phyloP scores from a whole-genome alignment of 257 asterid genomes.

The Nicotiana knightiana region DNA sequence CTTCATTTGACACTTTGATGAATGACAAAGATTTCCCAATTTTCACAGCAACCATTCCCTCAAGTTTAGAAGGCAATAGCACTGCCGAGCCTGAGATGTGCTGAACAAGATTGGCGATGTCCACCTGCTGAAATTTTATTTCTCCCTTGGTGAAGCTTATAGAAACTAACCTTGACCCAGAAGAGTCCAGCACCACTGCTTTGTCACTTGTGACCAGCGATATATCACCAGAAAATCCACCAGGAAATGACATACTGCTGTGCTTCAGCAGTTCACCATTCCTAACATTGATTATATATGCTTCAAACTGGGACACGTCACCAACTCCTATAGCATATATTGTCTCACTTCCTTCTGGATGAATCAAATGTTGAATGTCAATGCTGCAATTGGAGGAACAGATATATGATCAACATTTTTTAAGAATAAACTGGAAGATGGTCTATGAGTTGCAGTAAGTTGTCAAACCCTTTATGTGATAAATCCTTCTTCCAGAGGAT shows the following conservation, averaged over 20 bases:
- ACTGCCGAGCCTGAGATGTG: constrained; percentile 46
- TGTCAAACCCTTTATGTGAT: constrained; percentile 64
- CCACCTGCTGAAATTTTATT: constrained; percentile 52
- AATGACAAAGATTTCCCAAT: constrained; percentile 33
- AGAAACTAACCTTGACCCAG: constrained; percentile 54
- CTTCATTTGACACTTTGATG: constrained; percentile 46
- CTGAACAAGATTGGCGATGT: constrained; percentile 47
- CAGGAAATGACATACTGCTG: constrained; percentile 35
- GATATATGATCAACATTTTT: neutral
- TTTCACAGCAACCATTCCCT: constrained; percentile 47
- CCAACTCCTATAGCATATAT: constrained; percentile 57
- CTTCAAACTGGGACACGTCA: constrained; percentile 51
- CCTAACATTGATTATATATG: constrained; percentile 51
- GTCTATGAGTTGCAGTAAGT: neutral
- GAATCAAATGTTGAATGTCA: constrained; percentile 51
- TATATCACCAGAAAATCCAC: constrained; percentile 78
- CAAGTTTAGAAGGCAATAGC: constrained; percentile 57
- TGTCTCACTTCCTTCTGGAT: constrained; percentile 57
- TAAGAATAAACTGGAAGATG: neutral
- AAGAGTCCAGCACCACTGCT: constrained; percentile 70
- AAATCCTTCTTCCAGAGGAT: constrained; percentile 77
- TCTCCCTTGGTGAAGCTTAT: constrained; percentile 50
- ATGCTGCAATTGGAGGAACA: constrained; percentile 42
- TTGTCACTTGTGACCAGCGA: constrained; percentile 49
- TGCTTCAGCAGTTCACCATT: constrained; percentile 65